Conservation (phyloP, 768 basidiomycete species). For the Termitomyces sp. region DNA sequence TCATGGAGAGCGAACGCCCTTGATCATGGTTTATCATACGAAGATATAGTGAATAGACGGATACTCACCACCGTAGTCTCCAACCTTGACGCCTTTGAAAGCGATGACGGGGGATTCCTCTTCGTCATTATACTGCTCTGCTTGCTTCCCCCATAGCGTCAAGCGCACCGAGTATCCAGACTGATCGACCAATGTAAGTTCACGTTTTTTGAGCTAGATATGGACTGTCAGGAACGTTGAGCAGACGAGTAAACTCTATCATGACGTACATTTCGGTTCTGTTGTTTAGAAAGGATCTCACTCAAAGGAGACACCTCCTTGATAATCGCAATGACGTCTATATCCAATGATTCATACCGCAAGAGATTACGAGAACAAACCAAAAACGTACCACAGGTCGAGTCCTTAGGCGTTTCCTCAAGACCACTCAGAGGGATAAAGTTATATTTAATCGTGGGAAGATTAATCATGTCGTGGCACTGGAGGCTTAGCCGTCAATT, state of each 20-base stretch:
- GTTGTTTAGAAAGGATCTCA: slow-evolving; percentile 72
- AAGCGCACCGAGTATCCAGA: slow-evolving; percentile 73
- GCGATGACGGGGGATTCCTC: slow-evolving; percentile 68
- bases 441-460: slow-evolving; percentile 81
- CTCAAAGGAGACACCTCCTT: slow-evolving; percentile 67
- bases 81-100: slow-evolving; percentile 90
- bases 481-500: slow-evolving; percentile 23
- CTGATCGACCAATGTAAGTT: slow-evolving; percentile 82
- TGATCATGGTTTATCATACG: slow-evolving; percentile 5
- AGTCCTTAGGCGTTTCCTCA: slow-evolving; percentile 64
- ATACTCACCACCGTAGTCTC: slow-evolving; percentile 76
- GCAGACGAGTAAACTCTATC: not conserved
- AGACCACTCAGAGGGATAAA: slow-evolving; percentile 67
- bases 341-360: slow-evolving; percentile 5
- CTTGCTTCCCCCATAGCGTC: slow-evolving; percentile 95
- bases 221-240: not conserved
- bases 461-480: slow-evolving; percentile 73
- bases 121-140: slow-evolving; percentile 65
- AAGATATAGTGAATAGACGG: not conserved
- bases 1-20: slow-evolving; percentile 85
- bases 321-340: slow-evolving; percentile 86
- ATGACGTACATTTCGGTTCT: slow-evolving; percentile 53
- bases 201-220: slow-evolving; percentile 77
- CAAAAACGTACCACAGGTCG: slow-evolving; percentile 70
- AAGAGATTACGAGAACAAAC: not conserved